phyloP scores from a whole-genome alignment of 441 rosid genomes.

The Populus tomentosa region DNA sequence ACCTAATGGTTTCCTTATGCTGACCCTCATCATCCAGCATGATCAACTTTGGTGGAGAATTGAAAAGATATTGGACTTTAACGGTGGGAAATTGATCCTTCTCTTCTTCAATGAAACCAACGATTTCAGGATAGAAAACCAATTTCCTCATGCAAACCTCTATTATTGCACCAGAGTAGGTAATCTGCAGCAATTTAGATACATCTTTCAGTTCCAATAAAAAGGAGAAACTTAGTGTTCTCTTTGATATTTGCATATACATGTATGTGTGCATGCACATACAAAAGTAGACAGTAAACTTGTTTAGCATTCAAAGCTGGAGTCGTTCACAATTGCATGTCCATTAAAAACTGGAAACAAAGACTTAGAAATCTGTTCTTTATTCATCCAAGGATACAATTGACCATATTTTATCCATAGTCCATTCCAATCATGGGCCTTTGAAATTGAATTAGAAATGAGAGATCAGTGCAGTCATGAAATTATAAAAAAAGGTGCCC shows the following conservation, averaged over 20 bases:
- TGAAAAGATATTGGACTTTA: slow-evolving; percentile 70
- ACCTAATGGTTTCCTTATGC: slow-evolving; percentile 81
- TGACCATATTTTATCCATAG: not conserved
- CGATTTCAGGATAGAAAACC: slow-evolving; percentile 89
- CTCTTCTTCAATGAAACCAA: slow-evolving; percentile 87
- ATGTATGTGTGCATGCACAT: not conserved
- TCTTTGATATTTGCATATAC: not conserved
- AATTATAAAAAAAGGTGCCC: not conserved
- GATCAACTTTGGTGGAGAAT: slow-evolving; percentile 89
- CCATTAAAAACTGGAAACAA: not conserved
- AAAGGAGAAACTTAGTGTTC: not conserved
- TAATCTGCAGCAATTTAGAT: slow-evolving; percentile 36
- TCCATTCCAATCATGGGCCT: not conserved
- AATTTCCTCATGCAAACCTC: slow-evolving; percentile 93
- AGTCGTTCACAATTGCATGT: not conserved
- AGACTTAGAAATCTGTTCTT: not conserved
- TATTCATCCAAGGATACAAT: not conserved
- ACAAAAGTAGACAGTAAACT: not conserved
- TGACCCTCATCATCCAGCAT: slow-evolving; percentile 77
- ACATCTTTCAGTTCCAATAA: not conserved
- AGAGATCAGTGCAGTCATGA: not conserved
- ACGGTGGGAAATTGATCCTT: slow-evolving; percentile 67
- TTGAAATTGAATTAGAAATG: not conserved
- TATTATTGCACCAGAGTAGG: slow-evolving; percentile 72
- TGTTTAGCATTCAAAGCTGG: not conserved